Percentiles rank a stretch among this genome's conserved stretches.
Evolutionary conservation across 2,329 filamentous ascomycete genomes (phyloP).

Genomic region (Ophiostoma tasmaniense): DNA sequence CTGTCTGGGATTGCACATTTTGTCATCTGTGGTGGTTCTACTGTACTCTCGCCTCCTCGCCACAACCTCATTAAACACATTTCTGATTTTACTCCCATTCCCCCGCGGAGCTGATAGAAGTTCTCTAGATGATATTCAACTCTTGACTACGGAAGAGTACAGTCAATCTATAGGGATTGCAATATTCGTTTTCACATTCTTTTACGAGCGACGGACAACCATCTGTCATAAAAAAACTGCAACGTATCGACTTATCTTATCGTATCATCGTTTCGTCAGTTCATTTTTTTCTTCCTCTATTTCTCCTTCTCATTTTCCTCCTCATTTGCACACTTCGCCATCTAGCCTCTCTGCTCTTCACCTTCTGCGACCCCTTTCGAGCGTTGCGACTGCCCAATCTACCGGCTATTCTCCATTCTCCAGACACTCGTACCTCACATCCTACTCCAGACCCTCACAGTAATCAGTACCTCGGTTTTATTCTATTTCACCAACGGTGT

Average conservation of each 20-base stretch:
- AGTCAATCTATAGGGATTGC: not conserved
- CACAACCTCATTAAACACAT: not conserved
- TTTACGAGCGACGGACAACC: not conserved
- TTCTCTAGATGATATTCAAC: not conserved
- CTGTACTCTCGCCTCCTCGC: not conserved
- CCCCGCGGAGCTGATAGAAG: not conserved
- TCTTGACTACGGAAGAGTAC: not conserved
- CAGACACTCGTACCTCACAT: not conserved
- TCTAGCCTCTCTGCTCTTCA: not conserved
- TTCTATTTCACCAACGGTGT: not conserved
- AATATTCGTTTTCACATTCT: not conserved
- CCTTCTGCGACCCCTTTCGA: not conserved
- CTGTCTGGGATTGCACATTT: not conserved
- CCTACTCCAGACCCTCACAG: not conserved
- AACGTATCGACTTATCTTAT: not conserved
- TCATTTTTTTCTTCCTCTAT: not conserved
- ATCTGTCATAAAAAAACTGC: not conserved
- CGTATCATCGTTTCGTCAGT: not conserved
- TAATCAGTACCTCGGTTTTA: not conserved
- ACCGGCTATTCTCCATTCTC: not conserved
- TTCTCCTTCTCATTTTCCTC: too few relatives aligned
- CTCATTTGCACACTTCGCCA: not conserved
- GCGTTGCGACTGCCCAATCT: not conserved
- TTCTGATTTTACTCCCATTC: not conserved
- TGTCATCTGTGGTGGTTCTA: not conserved